phyloP scores from a whole-genome alignment of 1,284 basidiomycete genomes.

The Naganishia liquefaciens region DNA sequence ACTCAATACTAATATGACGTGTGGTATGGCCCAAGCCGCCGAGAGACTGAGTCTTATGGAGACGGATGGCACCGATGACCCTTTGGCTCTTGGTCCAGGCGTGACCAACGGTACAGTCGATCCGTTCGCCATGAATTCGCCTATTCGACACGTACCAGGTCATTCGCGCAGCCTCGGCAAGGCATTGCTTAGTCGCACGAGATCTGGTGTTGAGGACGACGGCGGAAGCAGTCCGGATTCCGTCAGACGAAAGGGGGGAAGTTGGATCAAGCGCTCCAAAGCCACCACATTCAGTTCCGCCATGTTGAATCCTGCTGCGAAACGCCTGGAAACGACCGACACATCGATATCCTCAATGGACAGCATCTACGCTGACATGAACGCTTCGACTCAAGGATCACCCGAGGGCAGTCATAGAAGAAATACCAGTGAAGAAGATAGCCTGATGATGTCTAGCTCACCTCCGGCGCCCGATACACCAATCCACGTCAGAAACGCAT shows the following conservation, averaged over 20 bases:
- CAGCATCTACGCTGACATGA: slow-evolving; percentile 23
- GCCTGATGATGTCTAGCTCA: slow-evolving; percentile 32
- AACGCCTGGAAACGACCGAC: slow-evolving; percentile 11
- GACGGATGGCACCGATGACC: slow-evolving; percentile 19
- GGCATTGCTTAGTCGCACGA: slow-evolving; percentile 12
- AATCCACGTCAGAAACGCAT: slow-evolving; percentile 20
- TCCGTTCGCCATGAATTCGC: slow-evolving; percentile 20
- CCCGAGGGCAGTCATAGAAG: slow-evolving; percentile 18
- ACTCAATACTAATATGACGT: slow-evolving; percentile 36
- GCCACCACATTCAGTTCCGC: slow-evolving; percentile 18
- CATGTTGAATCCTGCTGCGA: neutral
- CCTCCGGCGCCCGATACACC: slow-evolving; percentile 31
- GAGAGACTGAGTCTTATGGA: slow-evolving; percentile 37
- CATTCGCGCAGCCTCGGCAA: slow-evolving; percentile 33
- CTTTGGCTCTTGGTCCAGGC: slow-evolving; percentile 3
- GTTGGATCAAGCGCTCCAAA: slow-evolving; percentile 35
- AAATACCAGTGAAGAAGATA: slow-evolving; percentile 23
- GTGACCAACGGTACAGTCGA: neutral
- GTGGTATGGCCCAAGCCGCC: slow-evolving; percentile 46
- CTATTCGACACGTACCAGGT: slow-evolving; percentile 25
- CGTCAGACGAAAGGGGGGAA: slow-evolving; percentile 29
- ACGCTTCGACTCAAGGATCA: slow-evolving; percentile 11
- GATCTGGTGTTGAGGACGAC: slow-evolving; percentile 21
- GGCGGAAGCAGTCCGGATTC: slow-evolving; percentile 29
- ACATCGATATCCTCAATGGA: slow-evolving; percentile 24